Evolutionary conservation across 139 green algal species (phyloP), one percentile per base, ranked within the genome.

Genomic region (Chara braunii): DNA sequence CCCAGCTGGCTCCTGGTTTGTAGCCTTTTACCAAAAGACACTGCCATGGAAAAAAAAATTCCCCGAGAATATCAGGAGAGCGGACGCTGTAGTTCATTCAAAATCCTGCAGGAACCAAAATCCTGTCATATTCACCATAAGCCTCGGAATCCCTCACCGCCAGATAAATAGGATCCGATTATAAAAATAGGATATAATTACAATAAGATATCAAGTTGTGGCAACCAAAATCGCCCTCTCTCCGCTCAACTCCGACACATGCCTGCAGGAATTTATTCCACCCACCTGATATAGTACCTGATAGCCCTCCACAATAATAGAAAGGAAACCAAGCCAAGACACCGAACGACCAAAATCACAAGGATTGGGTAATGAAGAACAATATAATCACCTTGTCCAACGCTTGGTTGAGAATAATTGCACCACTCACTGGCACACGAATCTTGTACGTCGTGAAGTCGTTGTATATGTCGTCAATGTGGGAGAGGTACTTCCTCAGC

Each of bases 361-460:
- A n/a, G n/a, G n/a, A n/a, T n/a, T n/a, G n/a, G n/a, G n/a, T n/a
- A n/a, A n/a, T 48, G 18, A 48, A 60, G 40, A 60, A 63, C 29
- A 7, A 60, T 7, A 57, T 14, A 7, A 8, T 60, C 51, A 72
- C 63, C 63, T 72, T 72, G 56, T 67, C 42, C 14, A 67, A 35
- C 26, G 58, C 26, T 22, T 78, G 60, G 63, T 94, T 83, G 32
- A 97, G 73, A 3, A 97, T 70, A 51, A 97, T 95, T 26, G 81
- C 89, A 2, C 91, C 91, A 61, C 85, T 89, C 2, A 61, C 48
- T 9, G 78, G 78, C 4, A 86, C 85, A 18, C 70, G 79, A 34
- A 83, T 72, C 68, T 97, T 97, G 76, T 94, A 97, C 12, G 73
- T 74, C 18, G 78, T 87, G 74, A 95, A 97, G 3, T 71, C 63